These are phyloP conservation scores for Astragalus glycyphyllos DNA, from an alignment of 306 rosid species.

Conservation along the genomic window DNA sequence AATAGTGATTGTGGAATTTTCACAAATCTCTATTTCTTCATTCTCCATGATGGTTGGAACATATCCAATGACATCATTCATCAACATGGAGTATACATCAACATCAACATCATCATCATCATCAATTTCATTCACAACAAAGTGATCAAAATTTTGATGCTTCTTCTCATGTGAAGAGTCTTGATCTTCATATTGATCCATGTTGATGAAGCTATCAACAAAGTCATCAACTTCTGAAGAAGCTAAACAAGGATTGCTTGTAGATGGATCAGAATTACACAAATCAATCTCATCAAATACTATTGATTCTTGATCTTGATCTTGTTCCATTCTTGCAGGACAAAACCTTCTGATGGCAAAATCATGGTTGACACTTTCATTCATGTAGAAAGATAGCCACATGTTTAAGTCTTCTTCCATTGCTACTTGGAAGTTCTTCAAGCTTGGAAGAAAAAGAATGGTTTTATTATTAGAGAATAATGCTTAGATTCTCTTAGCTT, in stretches of 20 bases:
- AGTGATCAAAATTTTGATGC: slow-evolving; percentile 43
- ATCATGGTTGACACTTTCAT: slow-evolving; percentile 56
- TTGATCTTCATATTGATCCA: slow-evolving; percentile 54
- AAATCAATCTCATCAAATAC: slow-evolving; percentile 49
- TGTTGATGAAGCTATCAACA: slow-evolving; percentile 80
- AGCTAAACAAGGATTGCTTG: slow-evolving; percentile 53
- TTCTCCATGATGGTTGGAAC: slow-evolving; percentile 38
- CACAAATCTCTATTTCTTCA: slow-evolving; percentile 42
- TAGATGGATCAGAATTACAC: slow-evolving; percentile 47
- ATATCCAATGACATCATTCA: slow-evolving; percentile 36
- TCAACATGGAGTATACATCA: slow-evolving; percentile 40
- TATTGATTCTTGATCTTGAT: slow-evolving; percentile 52
- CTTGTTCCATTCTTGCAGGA: slow-evolving; percentile 74
- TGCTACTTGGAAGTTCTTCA: slow-evolving; percentile 22
- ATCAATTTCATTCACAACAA: slow-evolving; percentile 43
- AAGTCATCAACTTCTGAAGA: slow-evolving; percentile 74
- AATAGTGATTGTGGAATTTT: slow-evolving; percentile 37
- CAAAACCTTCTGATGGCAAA: slow-evolving; percentile 74
- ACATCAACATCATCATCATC: slow-evolving; percentile 41
- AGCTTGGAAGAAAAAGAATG: slow-evolving; percentile 23
- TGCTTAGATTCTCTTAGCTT: slow-evolving; percentile 35
- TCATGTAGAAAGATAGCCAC: slow-evolving; percentile 53
- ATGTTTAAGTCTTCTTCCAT: slow-evolving; percentile 58
- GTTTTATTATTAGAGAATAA: slow-evolving; percentile 39
- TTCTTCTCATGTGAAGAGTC: slow-evolving; percentile 42